These are phyloP conservation scores for Phlebiopsis flavidoalba DNA, from an alignment of 768 basidiomycete genomes.

Conservation along the genomic window DNA sequence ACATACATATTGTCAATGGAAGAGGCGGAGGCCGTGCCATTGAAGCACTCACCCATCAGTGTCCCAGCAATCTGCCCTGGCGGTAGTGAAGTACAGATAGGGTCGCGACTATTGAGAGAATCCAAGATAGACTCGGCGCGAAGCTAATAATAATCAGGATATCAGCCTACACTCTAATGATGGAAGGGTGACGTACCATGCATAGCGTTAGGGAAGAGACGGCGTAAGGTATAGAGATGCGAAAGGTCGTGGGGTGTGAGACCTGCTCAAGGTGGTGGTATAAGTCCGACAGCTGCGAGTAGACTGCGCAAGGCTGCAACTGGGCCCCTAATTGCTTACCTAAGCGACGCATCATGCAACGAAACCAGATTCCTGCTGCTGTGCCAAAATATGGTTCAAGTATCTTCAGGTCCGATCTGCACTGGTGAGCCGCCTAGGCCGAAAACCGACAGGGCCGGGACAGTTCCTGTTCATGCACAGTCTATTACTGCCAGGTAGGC, in stretches of 20 bases:
- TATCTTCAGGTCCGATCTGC: no score
- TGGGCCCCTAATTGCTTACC: no score
- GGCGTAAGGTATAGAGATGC: background rate
- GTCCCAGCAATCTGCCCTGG: constrained; percentile 7
- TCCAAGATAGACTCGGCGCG: background rate
- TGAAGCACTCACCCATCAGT: constrained; percentile 5
- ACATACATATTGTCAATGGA: background rate
- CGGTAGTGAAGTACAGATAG: constrained; percentile 3
- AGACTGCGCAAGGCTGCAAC: background rate
- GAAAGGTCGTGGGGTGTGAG: background rate
- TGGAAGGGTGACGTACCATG: background rate
- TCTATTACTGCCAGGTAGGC: no score
- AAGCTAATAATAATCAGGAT: background rate
- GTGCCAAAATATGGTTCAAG: no score
- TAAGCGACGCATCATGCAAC: no score
- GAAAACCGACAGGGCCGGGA: no score
- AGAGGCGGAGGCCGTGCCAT: background rate
- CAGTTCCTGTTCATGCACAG: no score
- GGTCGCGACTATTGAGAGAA: background rate
- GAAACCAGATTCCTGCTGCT: no score
- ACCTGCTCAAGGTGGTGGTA: background rate
- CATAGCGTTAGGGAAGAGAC: background rate
- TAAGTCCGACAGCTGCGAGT: background rate
- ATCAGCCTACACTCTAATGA: background rate
- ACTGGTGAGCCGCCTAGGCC: no score